Base-by-base conservation (phyloP, 352 stramenopile genomes). In the Phytophthora citrophthora region DNA sequence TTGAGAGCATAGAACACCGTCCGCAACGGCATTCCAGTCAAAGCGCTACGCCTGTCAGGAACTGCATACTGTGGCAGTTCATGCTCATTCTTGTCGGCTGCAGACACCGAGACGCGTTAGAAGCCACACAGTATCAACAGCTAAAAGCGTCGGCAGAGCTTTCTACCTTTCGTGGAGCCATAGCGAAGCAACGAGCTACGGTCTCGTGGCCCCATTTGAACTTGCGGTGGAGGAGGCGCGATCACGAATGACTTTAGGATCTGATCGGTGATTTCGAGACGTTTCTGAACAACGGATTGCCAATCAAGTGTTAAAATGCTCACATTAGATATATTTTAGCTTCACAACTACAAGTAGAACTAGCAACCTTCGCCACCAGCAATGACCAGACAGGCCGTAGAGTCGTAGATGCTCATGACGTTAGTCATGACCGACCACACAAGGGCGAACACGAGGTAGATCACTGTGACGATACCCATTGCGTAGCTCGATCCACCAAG, bases 141-240 rank as follows among this genome's bases (percentile, higher is more conserved):
- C 8, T 8, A 26, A 15, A 26, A 12, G 9, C 29, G 29, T 12
- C 39, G 13, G 39, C 16, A 13, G 9, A 45, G 39, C 20, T 45
- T 45, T 6, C 26, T 64, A 83, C 73, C 63, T 48, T 50, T 70
- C 16, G 77, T 74, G 3, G 79, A 90, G 51, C 81, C 81, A 29
- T 90, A 90, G 24, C 75, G 77, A 39, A 90, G 79, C 53, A 92
- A 41, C 27, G 76, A 79, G 44, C 77, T 89, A 39, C 79, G 67
- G 41, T 89, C 81, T 61, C 74, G 79, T 27, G 62, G 54, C 8
- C 41, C 41, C 29, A 55, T 40, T 72, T 53, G 26, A 18, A 54
- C 18, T 52, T 69, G 32, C 29, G 32, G n/a, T 23, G 31, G 53
- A 62, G 60, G 34, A 53, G 51, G 39, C 45, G 32, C 45, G 51